Percentiles rank a stretch among this genome's conserved stretches.
These are phyloP conservation scores for Bipolaris sorokiniana DNA, from an alignment of 2,329 filamentous ascomycete species.

Conservation along the genomic window DNA sequence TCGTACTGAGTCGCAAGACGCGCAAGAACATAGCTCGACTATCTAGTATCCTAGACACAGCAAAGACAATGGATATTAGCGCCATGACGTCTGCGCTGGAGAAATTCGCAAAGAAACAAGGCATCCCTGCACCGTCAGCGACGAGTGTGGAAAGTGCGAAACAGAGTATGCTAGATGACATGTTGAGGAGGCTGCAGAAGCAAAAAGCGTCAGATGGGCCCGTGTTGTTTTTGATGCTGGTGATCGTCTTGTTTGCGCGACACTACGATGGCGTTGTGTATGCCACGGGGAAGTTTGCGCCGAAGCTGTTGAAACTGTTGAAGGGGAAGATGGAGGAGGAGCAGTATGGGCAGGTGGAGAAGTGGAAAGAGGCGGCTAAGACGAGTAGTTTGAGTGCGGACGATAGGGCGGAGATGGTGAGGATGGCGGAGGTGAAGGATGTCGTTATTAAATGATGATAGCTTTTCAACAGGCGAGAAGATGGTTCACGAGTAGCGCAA, in stretches of 20 bases:
- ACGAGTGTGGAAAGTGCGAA: conserved; percentile 28
- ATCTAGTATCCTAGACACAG: conserved; percentile 27
- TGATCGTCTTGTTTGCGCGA: conserved; percentile 43
- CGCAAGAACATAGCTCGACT: conserved; percentile 42
- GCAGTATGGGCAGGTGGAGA: conserved; percentile 41
- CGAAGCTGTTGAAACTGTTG: conserved; percentile 48
- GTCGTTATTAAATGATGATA: background rate
- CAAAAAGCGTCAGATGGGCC: conserved; percentile 45
- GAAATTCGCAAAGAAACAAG: conserved; percentile 46
- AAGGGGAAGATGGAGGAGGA: conserved; percentile 30
- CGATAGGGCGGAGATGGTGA: conserved; percentile 44
- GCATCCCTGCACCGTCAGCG: conserved; percentile 17
- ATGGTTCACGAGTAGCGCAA: too few species aligned
- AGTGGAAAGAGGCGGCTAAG: conserved; percentile 49
- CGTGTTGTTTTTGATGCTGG: conserved; percentile 46
- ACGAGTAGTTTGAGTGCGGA: conserved; percentile 36
- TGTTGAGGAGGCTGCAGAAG: conserved; percentile 44
- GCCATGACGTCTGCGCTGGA: conserved; percentile 28
- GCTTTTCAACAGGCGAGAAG: too few species aligned
- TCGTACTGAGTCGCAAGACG: conserved; percentile 41
- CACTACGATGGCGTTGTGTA: conserved; percentile 45
- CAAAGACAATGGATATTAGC: conserved; percentile 16
- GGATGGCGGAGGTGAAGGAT: conserved; percentile 27
- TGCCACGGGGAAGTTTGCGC: conserved; percentile 51
- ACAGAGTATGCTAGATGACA: conserved; percentile 37